These are phyloP conservation scores for Phytopythium kandeliae DNA, from an alignment of 352 stramenopile species.

Conservation along the genomic window DNA sequence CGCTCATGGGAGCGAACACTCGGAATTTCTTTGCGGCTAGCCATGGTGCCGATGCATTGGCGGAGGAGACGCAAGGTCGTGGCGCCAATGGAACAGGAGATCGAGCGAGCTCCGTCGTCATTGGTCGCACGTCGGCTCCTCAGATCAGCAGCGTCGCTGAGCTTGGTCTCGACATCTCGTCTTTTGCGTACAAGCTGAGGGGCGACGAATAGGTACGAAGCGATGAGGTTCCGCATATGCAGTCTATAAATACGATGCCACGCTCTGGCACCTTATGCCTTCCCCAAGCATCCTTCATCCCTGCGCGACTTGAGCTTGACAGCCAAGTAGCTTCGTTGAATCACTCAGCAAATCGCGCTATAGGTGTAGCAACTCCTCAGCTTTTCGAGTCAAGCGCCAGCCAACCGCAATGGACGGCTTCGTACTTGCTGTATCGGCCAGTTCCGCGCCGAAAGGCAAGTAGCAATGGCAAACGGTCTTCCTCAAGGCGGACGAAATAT, in stretches of 20 bases:
- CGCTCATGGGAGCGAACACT: conserved; percentile 2
- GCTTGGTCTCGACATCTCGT: conserved; percentile 51
- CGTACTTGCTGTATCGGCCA: conserved; percentile 28
- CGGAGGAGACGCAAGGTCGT: neutral
- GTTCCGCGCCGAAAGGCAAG: conserved; percentile 17
- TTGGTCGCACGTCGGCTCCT: conserved; percentile 5
- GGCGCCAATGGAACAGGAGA: conserved; percentile 1
- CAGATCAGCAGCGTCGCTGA: conserved; percentile 35
- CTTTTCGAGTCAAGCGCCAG: neutral
- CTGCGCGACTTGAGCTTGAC: neutral
- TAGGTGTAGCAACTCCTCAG: neutral
- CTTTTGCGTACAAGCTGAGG: conserved; percentile 41
- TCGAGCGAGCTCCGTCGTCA: conserved; percentile 4
- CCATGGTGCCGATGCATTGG: conserved; percentile 1
- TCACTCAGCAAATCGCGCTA: neutral
- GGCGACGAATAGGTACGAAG: neutral
- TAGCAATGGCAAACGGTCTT: conserved; percentile 46
- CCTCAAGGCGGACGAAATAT: conserved; percentile 62
- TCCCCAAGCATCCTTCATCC: neutral
- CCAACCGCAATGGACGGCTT: conserved; percentile 35
- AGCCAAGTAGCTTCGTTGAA: neutral
- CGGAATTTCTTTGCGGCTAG: conserved; percentile 6
- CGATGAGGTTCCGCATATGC: no score
- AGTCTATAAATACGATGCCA: neutral
- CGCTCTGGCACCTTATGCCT: neutral